Base-by-base conservation (phyloP, 768 basidiomycete species). In the Coprinopsis strossmayeri region DNA sequence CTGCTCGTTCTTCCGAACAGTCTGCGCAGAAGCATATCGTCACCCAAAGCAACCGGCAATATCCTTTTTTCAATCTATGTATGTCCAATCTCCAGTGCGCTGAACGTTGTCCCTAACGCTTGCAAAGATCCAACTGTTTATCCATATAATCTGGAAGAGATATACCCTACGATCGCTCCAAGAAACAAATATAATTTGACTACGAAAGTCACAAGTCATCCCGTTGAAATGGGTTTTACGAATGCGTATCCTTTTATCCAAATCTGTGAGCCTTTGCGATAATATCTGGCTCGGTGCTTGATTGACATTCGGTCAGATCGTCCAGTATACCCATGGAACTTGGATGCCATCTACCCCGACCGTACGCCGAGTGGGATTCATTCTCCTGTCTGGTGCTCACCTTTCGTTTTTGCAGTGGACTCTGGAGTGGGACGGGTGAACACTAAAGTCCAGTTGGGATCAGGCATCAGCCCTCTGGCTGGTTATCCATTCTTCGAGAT, bases 31-130 rank as follows among this genome's bases (percentile, higher is more conserved):
- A n/a, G n/a, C n/a, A n/a, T n/a, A n/a, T n/a, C n/a, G n/a, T n/a
- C n/a, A n/a, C n/a, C n/a, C n/a, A n/a, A n/a, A n/a, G n/a, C 18
- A 18, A 7, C 37, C 10, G 10, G 26, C 44, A 15, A 20, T 45
- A 45, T 20, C 25, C 25, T 12, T 24, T 45, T 24, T 64, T 73
- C 26, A 56, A 65, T 49, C 39, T 69, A 20, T 69, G 65, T 64
- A 42, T n/a, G 28, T 42, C 23, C 48, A n/a, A 5, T 18, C 20
- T 13, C 7, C 37, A 9, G 17, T 38, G 10, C 9, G 13, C 37
- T 13, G 9, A 21, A 18, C 17, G 37, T n/a, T n/a, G n/a, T n/a
- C n/a, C n/a, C 37, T 38, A 21, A 38, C 37, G 9, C 18, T 42
- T 45, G 7, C 15, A 15, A 17, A 51, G 50, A 51, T 41, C 50